These are phyloP conservation scores for Neofusicoccum umdonicola DNA, from an alignment of 2,329 filamentous ascomycete species.

Conservation along the genomic window DNA sequence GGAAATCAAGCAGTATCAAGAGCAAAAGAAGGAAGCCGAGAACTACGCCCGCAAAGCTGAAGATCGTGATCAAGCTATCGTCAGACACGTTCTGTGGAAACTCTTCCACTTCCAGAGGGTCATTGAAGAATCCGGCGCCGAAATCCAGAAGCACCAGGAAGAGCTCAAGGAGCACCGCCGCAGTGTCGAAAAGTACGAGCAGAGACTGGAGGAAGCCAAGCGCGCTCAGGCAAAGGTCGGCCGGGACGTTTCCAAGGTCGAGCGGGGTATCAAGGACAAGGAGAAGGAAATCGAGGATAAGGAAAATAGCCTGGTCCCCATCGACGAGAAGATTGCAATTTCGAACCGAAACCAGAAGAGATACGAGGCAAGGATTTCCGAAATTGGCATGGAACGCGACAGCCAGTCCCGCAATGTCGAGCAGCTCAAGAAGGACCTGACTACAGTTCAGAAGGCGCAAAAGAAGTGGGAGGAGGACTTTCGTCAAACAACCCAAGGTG, in stretches of 20 bases:
- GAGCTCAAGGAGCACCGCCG: slow-evolving; percentile 90
- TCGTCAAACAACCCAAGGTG: slow-evolving; percentile 78
- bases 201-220: slow-evolving; percentile 74
- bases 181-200: slow-evolving; percentile 81
- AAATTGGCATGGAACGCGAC: slow-evolving; percentile 73
- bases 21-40: slow-evolving; percentile 94
- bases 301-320: slow-evolving; percentile 79
- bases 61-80: slow-evolving; percentile 85
- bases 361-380: slow-evolving; percentile 65
- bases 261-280: slow-evolving; percentile 79
- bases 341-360: slow-evolving; percentile 68
- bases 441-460: slow-evolving; percentile 84
- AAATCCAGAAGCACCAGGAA: slow-evolving; percentile 91
- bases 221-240: slow-evolving; percentile 77
- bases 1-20: slow-evolving; percentile 95
- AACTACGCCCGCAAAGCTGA: slow-evolving; percentile 88
- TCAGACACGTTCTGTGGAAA: slow-evolving; percentile 95
- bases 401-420: slow-evolving; percentile 66
- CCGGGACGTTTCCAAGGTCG: slow-evolving; percentile 75
- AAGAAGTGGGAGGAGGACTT: slow-evolving; percentile 85
- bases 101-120: slow-evolving; percentile 90
- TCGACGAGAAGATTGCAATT: slow-evolving; percentile 87
- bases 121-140: slow-evolving; percentile 85
- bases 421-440: slow-evolving; percentile 76
- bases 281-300: slow-evolving; percentile 85